Evolutionary conservation across 2,329 filamentous ascomycete genomes (phyloP).

Genomic region (Metarhizium anisopliae): DNA sequence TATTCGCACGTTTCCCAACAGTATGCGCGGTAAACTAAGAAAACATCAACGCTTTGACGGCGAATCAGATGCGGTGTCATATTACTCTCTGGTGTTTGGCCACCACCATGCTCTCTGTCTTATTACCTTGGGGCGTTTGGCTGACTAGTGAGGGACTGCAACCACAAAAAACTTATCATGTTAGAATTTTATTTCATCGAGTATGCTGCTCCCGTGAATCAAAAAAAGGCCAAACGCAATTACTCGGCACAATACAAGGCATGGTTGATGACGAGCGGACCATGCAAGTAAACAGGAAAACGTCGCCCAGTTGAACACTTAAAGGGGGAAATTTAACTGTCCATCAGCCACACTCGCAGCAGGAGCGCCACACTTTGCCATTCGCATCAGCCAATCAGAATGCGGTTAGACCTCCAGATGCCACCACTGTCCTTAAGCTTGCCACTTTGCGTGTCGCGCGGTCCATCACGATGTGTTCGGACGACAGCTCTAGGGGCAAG

Average conservation of each 20-base stretch:
- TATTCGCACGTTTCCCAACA: no score
- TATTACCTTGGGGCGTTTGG: no score
- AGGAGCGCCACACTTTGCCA: neutral
- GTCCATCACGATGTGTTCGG: neutral
- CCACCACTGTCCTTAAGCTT: neutral
- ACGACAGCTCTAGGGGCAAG: neutral
- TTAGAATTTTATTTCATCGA: no score
- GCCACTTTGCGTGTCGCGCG: neutral
- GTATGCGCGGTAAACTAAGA: no score
- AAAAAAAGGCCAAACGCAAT: no score
- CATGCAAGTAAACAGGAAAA: neutral
- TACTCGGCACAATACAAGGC: neutral
- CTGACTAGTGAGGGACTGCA: no score
- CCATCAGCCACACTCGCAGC: neutral
- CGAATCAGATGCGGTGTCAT: no score
- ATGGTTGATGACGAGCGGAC: neutral
- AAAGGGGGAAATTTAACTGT: neutral
- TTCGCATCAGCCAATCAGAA: neutral
- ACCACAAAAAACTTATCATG: no score
- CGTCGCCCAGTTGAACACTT: neutral
- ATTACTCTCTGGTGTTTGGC: no score
- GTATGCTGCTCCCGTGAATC: no score
- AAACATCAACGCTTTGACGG: no score
- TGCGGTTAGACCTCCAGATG: neutral
- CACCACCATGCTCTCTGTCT: no score